phyloP scores from a whole-genome alignment of 495 filamentous ascomycete genomes.

The Collariella sp. region DNA sequence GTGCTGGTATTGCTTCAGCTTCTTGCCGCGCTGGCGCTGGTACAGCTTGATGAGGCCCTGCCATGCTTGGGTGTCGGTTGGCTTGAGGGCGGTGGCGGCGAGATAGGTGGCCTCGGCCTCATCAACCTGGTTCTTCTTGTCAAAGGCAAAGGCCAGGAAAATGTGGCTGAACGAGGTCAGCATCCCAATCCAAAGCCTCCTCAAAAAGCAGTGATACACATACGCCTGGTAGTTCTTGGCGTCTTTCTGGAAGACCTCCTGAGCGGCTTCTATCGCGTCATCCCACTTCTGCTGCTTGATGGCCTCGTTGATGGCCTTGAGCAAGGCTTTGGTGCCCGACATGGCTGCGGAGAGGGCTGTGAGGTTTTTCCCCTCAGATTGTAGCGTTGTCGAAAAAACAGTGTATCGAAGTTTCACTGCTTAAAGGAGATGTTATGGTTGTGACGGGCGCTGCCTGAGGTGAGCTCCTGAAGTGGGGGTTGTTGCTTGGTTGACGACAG shows the following conservation, averaged over 20 bases:
- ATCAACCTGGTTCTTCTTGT: slow-evolving; percentile 60
- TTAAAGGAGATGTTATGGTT: no score
- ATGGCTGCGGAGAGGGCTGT: slow-evolving; percentile 22
- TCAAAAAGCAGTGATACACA: slow-evolving; percentile 13
- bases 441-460: no score
- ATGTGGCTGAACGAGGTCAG: slow-evolving; percentile 48
- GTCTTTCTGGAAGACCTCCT: slow-evolving; percentile 59
- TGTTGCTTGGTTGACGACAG: no score
- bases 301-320: slow-evolving; percentile 75
- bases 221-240: slow-evolving; percentile 76
- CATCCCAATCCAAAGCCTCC: neutral
- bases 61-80: slow-evolving; percentile 61
- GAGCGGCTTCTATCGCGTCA: slow-evolving; percentile 58
- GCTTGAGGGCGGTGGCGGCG: slow-evolving; percentile 54
- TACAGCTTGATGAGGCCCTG: slow-evolving; percentile 83
- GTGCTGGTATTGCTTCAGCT: slow-evolving; percentile 63
- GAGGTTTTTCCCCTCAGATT: neutral
- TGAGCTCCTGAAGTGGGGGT: no score
- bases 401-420: no score
- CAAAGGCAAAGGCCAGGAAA: slow-evolving; percentile 71
- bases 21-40: slow-evolving; percentile 60
- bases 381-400: no score
- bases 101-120: slow-evolving; percentile 69
- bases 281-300: slow-evolving; percentile 74
- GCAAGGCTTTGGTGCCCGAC: slow-evolving; percentile 58